phyloP scores from a whole-genome alignment of 805 yeast species.

The Candida maris region DNA sequence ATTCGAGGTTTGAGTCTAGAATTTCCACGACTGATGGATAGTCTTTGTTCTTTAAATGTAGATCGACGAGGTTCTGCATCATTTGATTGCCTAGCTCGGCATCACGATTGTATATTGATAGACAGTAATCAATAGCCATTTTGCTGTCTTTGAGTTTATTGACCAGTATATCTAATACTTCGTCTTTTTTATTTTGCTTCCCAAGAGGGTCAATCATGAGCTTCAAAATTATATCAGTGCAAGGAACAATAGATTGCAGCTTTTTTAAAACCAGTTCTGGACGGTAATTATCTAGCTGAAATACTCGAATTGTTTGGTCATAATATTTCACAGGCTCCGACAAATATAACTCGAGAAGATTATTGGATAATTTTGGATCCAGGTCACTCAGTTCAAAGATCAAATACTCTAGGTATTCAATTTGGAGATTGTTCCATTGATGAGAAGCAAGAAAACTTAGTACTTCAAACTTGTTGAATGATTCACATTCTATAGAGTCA shows the following conservation, averaged over 20 bases:
- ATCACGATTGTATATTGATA: slow-evolving; percentile 39
- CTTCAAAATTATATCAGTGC: slow-evolving; percentile 27
- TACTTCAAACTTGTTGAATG: slow-evolving; percentile 51
- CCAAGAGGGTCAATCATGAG: slow-evolving; percentile 57
- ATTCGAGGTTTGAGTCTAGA: slow-evolving; percentile 22
- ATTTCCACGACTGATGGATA: slow-evolving; percentile 28
- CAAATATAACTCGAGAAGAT: slow-evolving; percentile 44
- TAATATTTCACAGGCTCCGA: slow-evolving; percentile 20
- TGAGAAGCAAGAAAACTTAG: slow-evolving; percentile 43
- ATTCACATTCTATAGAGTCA: slow-evolving; percentile 56
- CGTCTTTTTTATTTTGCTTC: slow-evolving; percentile 56
- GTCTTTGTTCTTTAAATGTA: slow-evolving; percentile 26
- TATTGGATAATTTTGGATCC: slow-evolving; percentile 38
- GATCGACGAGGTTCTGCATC: slow-evolving; percentile 48
- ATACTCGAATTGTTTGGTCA: slow-evolving; percentile 34
- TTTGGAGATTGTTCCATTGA: slow-evolving; percentile 25
- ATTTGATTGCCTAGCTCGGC: slow-evolving; percentile 38
- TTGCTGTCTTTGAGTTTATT: slow-evolving; percentile 52
- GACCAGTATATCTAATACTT: slow-evolving; percentile 59
- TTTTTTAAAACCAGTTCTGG: slow-evolving; percentile 32
- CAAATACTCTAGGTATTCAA: slow-evolving; percentile 51
- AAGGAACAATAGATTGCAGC: slow-evolving; percentile 16
- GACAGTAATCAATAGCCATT: slow-evolving; percentile 61
- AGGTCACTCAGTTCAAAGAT: slow-evolving; percentile 38
- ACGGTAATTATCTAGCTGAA: slow-evolving; percentile 35